Base-by-base conservation (phyloP, 2,329 filamentous ascomycete genomes). In the Claviceps spartinae region DNA sequence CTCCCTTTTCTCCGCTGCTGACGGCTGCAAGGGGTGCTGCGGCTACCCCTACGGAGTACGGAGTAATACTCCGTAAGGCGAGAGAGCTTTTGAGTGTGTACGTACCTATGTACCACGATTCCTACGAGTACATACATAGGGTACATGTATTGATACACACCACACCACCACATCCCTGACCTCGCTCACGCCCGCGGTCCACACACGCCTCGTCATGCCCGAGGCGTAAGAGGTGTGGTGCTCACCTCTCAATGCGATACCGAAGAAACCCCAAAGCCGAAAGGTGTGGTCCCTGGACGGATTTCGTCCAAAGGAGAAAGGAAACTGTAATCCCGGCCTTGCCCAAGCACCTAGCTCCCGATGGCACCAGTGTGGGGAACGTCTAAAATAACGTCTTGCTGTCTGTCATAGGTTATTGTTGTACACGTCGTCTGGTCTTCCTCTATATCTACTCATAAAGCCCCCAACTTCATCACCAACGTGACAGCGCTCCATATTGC, bases 381-480 rank as follows among this genome's bases (percentile, higher is more conserved):
- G 47, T 36, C 42, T 50, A 18, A 24, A 48, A 55, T 9, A 30
- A 30, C 30, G 30, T 30, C 30, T 30, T 30, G 30, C 30, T 30
- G 30, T 30, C 30, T 30, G 30, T 30, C 30, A 30, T 30, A 30
- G 9, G 9, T 30, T 30, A 30, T 30, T 30, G 9, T 30, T 30
- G 9, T 53, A 50, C 52, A 47, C 26, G 16, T 41, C 42, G 51
- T n/a, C 38, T 41, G 18, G 18, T 24, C 11, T 30, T 30, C 30
- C 30, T 48, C 51, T 55, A 53, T 55, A 57, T 55, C 54, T 57
- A 55, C 42, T 48, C 54, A 20, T 50, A 49, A 52, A 52, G 55
- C 54, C 55, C 55, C 55, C 55, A 54, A 54, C 54, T 26, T 14
- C 42, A 22, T 50, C 3, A 47, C 34, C 20, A 14, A 37, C n/a